A percentile compares a stretch with the other conserved stretches of the same genome.
phyloP scores from a whole-genome alignment of 371 early-diverging fungal species.

The Mortierella sp. region DNA sequence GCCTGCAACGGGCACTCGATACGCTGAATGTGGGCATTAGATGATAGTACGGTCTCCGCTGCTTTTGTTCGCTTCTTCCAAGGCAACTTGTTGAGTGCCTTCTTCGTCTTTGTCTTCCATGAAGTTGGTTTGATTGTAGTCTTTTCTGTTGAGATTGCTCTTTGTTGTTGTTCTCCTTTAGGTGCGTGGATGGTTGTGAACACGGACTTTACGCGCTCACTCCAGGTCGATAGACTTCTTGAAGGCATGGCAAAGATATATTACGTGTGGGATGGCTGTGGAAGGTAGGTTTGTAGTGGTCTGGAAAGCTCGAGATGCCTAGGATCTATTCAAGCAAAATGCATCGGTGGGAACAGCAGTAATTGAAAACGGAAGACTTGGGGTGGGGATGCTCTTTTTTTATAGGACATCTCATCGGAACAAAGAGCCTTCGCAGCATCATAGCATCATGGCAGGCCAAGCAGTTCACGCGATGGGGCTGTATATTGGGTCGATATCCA shows the following conservation, averaged over 20 bases:
- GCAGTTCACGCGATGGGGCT: conserved; percentile 2
- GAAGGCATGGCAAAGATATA: neutral
- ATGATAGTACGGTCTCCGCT: neutral
- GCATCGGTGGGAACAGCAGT: neutral
- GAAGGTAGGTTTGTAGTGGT: neutral
- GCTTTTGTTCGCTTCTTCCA: neutral
- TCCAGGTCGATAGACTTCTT: neutral
- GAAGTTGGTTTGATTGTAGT: neutral
- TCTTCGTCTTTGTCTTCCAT: neutral
- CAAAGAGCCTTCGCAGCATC: neutral
- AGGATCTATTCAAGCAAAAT: neutral
- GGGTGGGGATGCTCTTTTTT: neutral
- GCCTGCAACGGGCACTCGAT: neutral
- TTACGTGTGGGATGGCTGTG: neutral
- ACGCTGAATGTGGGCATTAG: neutral
- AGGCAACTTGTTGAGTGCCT: neutral
- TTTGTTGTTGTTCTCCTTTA: neutral
- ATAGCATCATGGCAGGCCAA: neutral
- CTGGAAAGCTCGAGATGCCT: neutral
- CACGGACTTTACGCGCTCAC: neutral
- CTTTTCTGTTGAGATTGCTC: neutral
- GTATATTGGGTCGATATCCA: neutral
- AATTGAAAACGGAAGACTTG: neutral
- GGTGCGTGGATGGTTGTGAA: neutral
- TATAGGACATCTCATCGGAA: neutral